phyloP scores from a whole-genome alignment of 805 yeast genomes.

The Helenozyma baotianmanensis region DNA sequence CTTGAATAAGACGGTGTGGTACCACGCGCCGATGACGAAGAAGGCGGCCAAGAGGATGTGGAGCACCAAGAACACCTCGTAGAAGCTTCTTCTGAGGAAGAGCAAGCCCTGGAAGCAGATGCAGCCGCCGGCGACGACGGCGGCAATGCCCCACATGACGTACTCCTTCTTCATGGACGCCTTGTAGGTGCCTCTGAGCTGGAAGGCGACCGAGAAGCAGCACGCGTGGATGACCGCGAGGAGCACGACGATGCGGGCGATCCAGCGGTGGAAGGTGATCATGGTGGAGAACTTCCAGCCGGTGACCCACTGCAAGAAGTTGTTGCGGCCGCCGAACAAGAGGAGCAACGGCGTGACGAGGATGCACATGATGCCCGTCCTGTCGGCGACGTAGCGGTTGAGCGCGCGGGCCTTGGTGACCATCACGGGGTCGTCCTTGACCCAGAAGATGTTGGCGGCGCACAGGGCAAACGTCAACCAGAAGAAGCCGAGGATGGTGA shows the following conservation, averaged over 20 bases:
- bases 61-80: conserved; percentile 20
- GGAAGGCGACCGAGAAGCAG: conserved; percentile 6
- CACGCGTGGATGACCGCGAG: conserved; percentile 11
- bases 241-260: conserved; percentile 10
- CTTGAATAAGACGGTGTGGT: conserved; percentile 11
- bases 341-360: conserved; percentile 12
- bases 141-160: conserved; percentile 13
- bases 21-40: conserved; percentile 19
- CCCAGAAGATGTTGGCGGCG: conserved; percentile 8
- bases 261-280: conserved; percentile 14
- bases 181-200: conserved; percentile 2
- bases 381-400: conserved; percentile 12
- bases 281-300: conserved; percentile 14
- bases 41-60: conserved; percentile 20
- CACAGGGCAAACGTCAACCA: conserved; percentile 10
- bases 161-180: conserved; percentile 5
- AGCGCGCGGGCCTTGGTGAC: conserved; percentile 2
- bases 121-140: conserved; percentile 7
- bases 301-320: conserved; percentile 15
- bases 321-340: conserved; percentile 16
- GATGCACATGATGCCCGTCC: conserved; percentile 11
- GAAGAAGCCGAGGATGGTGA: conserved; percentile 17
- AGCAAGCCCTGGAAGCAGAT: conserved; percentile 15
- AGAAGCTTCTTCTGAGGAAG: conserved; percentile 17
- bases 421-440: conserved; percentile 6